Evolutionary conservation across 1,284 basidiomycete species (phyloP), one percentile per base, ranked within the genome.

Genomic region (Ceratobasidium sp.): DNA sequence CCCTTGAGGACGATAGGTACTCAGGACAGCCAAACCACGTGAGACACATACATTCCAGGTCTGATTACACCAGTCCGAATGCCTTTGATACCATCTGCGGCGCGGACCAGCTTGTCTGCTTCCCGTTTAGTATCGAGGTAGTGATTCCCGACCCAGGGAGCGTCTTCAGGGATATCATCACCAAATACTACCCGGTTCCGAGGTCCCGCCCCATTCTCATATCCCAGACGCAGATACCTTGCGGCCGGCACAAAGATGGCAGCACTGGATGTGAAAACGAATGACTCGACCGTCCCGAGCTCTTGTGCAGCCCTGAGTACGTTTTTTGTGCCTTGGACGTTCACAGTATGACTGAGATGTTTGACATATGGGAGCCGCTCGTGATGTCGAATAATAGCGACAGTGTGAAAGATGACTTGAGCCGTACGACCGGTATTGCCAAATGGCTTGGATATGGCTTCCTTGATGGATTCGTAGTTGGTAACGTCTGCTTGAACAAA

Each of bases 361-460:
- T 65, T 65, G 20, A 65, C 15, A 38, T 65, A 65, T 42, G 62
- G 34, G 6, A 65, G 45, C 22, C 62, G 49, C 22, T 65, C 62
- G 34, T 49, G 54, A 17, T 53, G 27, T 1, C 62, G 40, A 27
- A 65, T 65, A 17, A 65, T 27, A 13, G 47, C 62, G 29, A 54
- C 62, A 40, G 49, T 53, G 32, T 65, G 62, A 22, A 65, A 53
- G 22, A 65, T 29, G 12, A 54, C 62, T 35, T 65, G 32, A 29
- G 62, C 62, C 1, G 62, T 65, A 3, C 49, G 25, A 10, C 62
- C 62, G 1, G 62, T 42, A 29, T 54, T 25, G 3, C 62, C 49
- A 32, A 65, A 65, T 6, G 62, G 62, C 2, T 25, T 20, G 5
- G 62, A 53, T 27, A 65, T 53, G 13, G 62, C 62, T 10, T 40